These are phyloP conservation scores for Geranomyces michiganensis DNA, from an alignment of 192 early-diverging fungal species.

Conservation along the genomic window DNA sequence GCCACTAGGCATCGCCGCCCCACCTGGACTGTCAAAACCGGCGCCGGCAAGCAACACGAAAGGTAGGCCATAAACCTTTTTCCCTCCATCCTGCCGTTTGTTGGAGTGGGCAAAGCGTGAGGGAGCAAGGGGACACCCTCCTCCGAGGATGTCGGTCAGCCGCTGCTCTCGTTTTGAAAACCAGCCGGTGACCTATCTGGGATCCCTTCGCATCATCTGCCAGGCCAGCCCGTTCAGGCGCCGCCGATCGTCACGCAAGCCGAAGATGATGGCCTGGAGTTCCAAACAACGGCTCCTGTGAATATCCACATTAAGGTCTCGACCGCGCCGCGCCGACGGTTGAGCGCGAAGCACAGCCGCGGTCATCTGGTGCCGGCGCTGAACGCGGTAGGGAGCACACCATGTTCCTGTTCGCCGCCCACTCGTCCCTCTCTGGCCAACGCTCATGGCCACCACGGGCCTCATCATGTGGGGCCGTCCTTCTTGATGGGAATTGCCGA, in stretches of 20 bases:
- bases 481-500: no score
- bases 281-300: constrained; percentile 15
- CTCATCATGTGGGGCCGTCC: no score
- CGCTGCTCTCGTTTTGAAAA: not conserved
- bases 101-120: not conserved
- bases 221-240: not conserved
- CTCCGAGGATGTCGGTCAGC: not conserved
- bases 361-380: no score
- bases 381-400: no score
- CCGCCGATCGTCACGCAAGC: constrained; percentile 10
- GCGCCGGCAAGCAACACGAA: constrained; percentile 9
- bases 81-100: not conserved
- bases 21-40: constrained; percentile 10
- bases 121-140: not conserved
- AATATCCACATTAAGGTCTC: not conserved
- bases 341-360: no score
- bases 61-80: constrained; percentile 33
- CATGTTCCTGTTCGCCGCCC: no score
- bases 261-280: constrained; percentile 26
- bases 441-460: no score
- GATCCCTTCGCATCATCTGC: not conserved
- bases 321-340: no score
- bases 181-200: not conserved
- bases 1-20: constrained; percentile 14
- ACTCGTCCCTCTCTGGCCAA: no score